Conservation (phyloP, 2,329 filamentous ascomycete species). For the Penicillium sp. region DNA sequence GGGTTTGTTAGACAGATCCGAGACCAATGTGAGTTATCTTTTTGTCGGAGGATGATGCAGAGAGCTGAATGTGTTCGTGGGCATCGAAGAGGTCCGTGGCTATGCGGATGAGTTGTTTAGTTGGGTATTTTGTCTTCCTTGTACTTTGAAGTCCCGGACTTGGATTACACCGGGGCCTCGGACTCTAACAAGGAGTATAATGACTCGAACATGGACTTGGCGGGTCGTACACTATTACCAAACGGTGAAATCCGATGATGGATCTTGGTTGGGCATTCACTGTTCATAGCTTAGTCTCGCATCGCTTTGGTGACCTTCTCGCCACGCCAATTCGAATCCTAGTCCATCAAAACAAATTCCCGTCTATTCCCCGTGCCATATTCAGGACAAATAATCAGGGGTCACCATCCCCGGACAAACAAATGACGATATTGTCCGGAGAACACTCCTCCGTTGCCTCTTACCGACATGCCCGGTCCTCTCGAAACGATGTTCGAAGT, state of each 20-base stretch:
- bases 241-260: neutral
- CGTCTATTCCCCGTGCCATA: neutral
- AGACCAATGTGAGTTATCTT: neutral
- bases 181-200: neutral
- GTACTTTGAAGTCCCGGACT: constrained; percentile 5
- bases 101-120: neutral
- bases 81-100: constrained; percentile 9
- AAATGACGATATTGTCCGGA: neutral
- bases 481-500: neutral
- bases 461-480: constrained; percentile 1
- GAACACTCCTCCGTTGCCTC: neutral
- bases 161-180: neutral
- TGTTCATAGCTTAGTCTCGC: neutral
- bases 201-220: neutral
- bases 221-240: neutral
- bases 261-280: neutral
- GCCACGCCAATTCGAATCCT: neutral
- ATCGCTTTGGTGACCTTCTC: neutral
- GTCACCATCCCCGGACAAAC: neutral
- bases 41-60: neutral
- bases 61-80: neutral
- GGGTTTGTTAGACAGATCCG: neutral
- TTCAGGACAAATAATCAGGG: neutral
- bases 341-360: neutral
- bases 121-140: neutral